These are phyloP conservation scores for Russula griseocarnosa DNA, from an alignment of 768 basidiomycete genomes.

Conservation along the genomic window DNA sequence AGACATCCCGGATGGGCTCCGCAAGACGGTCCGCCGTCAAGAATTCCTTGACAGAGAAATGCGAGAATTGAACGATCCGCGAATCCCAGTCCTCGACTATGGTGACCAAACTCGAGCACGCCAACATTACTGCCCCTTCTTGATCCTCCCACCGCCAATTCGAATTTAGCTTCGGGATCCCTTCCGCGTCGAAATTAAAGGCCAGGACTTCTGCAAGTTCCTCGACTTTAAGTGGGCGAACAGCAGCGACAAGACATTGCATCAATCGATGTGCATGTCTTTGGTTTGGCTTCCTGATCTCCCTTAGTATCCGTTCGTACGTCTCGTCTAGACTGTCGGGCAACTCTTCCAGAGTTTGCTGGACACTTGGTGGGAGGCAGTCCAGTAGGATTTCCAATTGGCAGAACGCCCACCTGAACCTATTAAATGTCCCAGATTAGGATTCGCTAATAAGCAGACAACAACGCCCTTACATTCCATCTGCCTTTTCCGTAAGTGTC, in stretches of 20 bases:
- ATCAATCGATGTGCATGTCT: background rate
- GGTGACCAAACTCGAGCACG: background rate
- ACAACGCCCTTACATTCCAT: conserved; percentile 5
- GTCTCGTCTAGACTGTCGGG: background rate
- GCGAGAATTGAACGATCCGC: background rate
- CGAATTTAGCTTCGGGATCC: background rate
- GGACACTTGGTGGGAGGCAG: background rate
- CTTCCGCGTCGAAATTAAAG: background rate
- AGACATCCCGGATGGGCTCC: background rate
- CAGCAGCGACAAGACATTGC: background rate
- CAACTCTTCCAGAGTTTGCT: background rate
- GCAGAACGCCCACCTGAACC: conserved; percentile 11
- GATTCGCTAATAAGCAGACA: no score
- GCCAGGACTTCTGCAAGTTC: conserved; percentile 1
- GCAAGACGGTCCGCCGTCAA: background rate
- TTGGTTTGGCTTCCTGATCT: background rate
- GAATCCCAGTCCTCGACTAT: background rate
- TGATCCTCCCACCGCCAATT: background rate
- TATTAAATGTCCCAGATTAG: background rate
- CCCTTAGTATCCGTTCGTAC: background rate
- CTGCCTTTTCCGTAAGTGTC: background rate
- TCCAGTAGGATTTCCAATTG: background rate
- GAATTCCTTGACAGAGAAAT: background rate
- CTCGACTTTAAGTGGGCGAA: background rate
- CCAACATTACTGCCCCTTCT: background rate